A percentile compares a stretch with the other conserved stretches of the same genome.
These are phyloP conservation scores for Mallotus japonicus DNA, from an alignment of 441 rosid genomes.

Conservation along the genomic window DNA sequence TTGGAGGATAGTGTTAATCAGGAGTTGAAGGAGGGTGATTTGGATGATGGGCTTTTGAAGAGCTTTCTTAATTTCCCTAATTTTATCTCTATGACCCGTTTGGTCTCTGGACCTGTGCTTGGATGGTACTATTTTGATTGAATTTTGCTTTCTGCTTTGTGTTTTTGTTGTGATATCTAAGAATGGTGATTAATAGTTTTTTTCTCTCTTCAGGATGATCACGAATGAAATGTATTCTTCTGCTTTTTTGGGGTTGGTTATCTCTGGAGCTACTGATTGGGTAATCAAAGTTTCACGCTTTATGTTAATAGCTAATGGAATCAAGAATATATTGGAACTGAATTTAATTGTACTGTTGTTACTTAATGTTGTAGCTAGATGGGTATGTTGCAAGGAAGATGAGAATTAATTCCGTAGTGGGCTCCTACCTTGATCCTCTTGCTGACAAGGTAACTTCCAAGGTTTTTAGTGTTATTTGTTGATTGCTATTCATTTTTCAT, in stretches of 20 bases:
- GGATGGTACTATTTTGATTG: constrained; percentile 55
- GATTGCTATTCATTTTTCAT: neutral
- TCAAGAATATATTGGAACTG: neutral
- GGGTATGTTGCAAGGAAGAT: constrained; percentile 91
- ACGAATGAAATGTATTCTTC: constrained; percentile 67
- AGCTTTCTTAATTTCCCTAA: constrained; percentile 81
- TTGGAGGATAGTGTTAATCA: constrained; percentile 23
- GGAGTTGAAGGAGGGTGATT: constrained; percentile 23
- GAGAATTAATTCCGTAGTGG: constrained; percentile 86
- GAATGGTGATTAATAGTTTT: neutral
- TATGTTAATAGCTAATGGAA: neutral
- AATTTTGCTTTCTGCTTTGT: neutral
- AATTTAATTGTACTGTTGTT: neutral
- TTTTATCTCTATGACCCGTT: constrained; percentile 63
- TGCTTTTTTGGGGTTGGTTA: constrained; percentile 61
- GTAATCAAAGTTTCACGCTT: constrained; percentile 31
- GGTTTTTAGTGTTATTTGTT: neutral
- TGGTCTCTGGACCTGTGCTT: constrained; percentile 84
- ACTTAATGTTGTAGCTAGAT: constrained; percentile 58
- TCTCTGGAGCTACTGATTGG: constrained; percentile 91
- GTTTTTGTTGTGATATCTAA: neutral
- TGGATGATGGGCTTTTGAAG: constrained; percentile 30
- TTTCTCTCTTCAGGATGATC: constrained; percentile 65
- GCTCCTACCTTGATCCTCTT: constrained; percentile 95
- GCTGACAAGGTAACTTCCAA: constrained; percentile 73